Conservation (phyloP, 805 yeast genomes). For the Hanseniaspora meyeri region DNA sequence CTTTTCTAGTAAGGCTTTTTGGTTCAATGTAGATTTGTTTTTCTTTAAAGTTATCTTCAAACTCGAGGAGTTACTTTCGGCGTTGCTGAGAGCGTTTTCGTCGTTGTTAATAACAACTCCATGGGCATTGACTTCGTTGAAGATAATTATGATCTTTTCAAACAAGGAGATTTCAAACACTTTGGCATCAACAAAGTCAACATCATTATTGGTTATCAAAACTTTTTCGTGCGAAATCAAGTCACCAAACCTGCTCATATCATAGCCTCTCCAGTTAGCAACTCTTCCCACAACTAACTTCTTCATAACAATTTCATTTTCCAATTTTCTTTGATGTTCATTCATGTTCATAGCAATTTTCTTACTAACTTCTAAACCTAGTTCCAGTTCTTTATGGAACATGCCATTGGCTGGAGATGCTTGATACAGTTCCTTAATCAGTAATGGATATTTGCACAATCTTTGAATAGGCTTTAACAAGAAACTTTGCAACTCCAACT, state of each 20-base stretch:
- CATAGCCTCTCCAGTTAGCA: slow-evolving; percentile 85
- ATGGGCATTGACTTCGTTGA: slow-evolving; percentile 26
- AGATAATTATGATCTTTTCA: slow-evolving; percentile 54
- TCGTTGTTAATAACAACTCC: not conserved
- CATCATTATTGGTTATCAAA: slow-evolving; percentile 34
- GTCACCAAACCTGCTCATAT: slow-evolving; percentile 69
- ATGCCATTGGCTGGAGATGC: slow-evolving; percentile 34
- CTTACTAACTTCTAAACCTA: slow-evolving; percentile 62
- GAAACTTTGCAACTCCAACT: slow-evolving; percentile 79
- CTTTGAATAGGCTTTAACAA: slow-evolving; percentile 91
- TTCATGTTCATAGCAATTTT: slow-evolving; percentile 80
- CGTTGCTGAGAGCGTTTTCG: slow-evolving; percentile 29
- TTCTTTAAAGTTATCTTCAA: slow-evolving; percentile 31
- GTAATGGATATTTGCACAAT: slow-evolving; percentile 84
- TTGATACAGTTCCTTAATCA: slow-evolving; percentile 64
- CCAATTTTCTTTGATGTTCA: slow-evolving; percentile 86
- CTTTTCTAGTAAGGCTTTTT: not conserved
- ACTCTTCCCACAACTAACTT: slow-evolving; percentile 57
- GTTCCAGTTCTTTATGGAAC: slow-evolving; percentile 49
- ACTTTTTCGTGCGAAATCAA: slow-evolving; percentile 63
- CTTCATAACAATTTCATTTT: slow-evolving; percentile 60
- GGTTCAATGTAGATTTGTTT: slow-evolving; percentile 8
- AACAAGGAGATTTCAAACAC: slow-evolving; percentile 85
- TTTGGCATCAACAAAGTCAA: slow-evolving; percentile 25
- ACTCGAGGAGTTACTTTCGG: slow-evolving; percentile 32